Percentiles rank a stretch among this genome's conserved stretches.
phyloP scores from a whole-genome alignment of 495 filamentous ascomycete species.

The Clavariopsis aquatica region DNA sequence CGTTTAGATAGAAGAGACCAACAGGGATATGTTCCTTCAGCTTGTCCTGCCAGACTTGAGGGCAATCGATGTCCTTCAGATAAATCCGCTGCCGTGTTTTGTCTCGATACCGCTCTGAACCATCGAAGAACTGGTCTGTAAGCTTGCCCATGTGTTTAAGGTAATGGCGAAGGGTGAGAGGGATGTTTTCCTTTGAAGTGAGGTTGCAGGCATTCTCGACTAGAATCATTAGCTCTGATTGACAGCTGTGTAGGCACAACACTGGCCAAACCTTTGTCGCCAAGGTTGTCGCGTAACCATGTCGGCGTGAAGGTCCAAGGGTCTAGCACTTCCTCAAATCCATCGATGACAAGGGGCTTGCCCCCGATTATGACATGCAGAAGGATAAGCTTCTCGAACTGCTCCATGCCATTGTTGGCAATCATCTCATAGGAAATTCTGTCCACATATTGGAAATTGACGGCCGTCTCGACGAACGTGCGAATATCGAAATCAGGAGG shows the following conservation, averaged over 20 bases:
- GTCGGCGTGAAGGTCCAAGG: conserved; percentile 72
- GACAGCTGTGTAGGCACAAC: background rate
- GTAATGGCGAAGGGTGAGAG: conserved; percentile 85
- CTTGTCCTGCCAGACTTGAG: conserved; percentile 75
- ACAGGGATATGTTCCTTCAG: conserved; percentile 75
- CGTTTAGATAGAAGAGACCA: conserved; percentile 81
- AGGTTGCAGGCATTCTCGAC: conserved; percentile 75
- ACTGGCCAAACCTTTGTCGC: conserved; percentile 65
- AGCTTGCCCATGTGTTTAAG: conserved; percentile 77
- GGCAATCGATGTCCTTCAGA: conserved; percentile 94
- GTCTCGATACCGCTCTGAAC: conserved; percentile 64
- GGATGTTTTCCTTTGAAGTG: conserved; percentile 63
- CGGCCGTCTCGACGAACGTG: conserved; percentile 67
- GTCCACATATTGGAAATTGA: conserved; percentile 81
- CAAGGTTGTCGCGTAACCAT: conserved; percentile 75
- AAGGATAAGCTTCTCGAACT: conserved; percentile 77
- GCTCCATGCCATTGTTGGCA: conserved; percentile 65
- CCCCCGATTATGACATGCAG: conserved; percentile 80
- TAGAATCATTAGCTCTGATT: conserved; percentile 35
- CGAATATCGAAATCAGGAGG: conserved; percentile 77
- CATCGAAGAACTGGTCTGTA: conserved; percentile 67
- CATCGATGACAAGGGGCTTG: conserved; percentile 83
- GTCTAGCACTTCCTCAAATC: conserved; percentile 68
- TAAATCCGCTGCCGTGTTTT: conserved; percentile 80
- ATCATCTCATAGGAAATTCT: conserved; percentile 76